phyloP scores from a whole-genome alignment of 2,329 filamentous ascomycete species.

The Paracoccidioides brasiliensis region DNA sequence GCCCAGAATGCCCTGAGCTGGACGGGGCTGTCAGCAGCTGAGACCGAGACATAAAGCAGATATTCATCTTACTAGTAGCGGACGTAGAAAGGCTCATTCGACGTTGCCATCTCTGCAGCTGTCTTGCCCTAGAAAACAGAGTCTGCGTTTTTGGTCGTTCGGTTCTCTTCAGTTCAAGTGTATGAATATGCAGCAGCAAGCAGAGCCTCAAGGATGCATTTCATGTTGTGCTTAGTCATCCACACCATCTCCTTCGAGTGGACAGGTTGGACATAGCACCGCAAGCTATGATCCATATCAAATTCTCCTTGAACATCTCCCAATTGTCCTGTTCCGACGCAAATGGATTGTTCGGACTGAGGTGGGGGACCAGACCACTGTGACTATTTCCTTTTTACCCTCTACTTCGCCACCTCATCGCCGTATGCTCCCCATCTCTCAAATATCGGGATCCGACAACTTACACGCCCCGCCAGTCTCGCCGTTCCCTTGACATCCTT shows the following conservation, averaged over 20 bases:
- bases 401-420: slow-evolving; percentile 7
- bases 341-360: slow-evolving; percentile 26
- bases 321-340: slow-evolving; percentile 21
- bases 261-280: slow-evolving; percentile 24
- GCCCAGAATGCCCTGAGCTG: slow-evolving; percentile 93
- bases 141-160: background rate
- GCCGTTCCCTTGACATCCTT: slow-evolving; percentile 13
- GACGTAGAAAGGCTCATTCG: slow-evolving; percentile 80
- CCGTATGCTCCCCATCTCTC: slow-evolving; percentile 12
- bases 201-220: no score
- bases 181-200: no score
- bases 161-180: background rate
- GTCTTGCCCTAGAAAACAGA: background rate
- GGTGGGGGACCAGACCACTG: slow-evolving; percentile 23
- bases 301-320: slow-evolving; percentile 4
- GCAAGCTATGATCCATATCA: slow-evolving; percentile 14
- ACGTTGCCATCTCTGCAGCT: slow-evolving; percentile 15
- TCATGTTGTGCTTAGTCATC: slow-evolving; percentile 29
- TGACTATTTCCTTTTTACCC: slow-evolving; percentile 17
- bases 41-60: slow-evolving; percentile 20
- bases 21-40: slow-evolving; percentile 28
- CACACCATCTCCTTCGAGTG: slow-evolving; percentile 32
- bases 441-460: slow-evolving; percentile 5
- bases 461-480: slow-evolving; percentile 11
- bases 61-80: slow-evolving; percentile 73